Evolutionary conservation across 2,329 filamentous ascomycete genomes (phyloP), one percentile per base, ranked within the genome.

Genomic region (Aureobasidium leucospermi): DNA sequence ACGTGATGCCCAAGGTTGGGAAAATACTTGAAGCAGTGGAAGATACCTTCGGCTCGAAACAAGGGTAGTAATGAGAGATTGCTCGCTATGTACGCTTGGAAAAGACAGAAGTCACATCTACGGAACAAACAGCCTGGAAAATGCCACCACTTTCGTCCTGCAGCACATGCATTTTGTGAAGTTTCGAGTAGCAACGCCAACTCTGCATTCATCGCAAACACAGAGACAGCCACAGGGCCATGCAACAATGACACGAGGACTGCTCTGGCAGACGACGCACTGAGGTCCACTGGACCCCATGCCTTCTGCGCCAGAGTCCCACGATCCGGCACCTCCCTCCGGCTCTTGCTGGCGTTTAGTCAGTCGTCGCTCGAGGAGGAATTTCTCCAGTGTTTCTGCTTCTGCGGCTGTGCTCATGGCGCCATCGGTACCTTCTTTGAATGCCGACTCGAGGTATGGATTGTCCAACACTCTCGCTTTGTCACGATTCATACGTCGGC

Each of bases 121-220:
- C 19, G 94, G 94, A 42, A 97, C 91, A 78, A 89, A 99, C 62
- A 99, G 85, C 66, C 90, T 84, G 65, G 90, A 92, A 73, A 96
- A 97, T 58, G 92, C 94, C 59, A 85, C 84, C 32, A 97, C 90
- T 67, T 94, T 88, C 60, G 90, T 84, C 53, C 94, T 83, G 72
- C 94, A 97, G 68, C 93, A 97, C 41, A 97, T 92, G 70, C 94
- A 99, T 70, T 90, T 95, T 64, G 92, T 90, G 71, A 96, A 97
- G 71, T 97, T 97, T 71, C 96, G 95, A 85, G 96, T 92, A 3
- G 94, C 94, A 63, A 97, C 79, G 45, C 90, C 93, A 38, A 97
- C 89, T 34, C 94, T 82, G 70, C 94, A 97, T 65, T 97, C 94
- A 71, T 99, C 94, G 70, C 94, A 97, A 11, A 97, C 80, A 65